These are phyloP conservation scores for Puccinia triticina DNA, from an alignment of 1,284 basidiomycete species.

Conservation along the genomic window DNA sequence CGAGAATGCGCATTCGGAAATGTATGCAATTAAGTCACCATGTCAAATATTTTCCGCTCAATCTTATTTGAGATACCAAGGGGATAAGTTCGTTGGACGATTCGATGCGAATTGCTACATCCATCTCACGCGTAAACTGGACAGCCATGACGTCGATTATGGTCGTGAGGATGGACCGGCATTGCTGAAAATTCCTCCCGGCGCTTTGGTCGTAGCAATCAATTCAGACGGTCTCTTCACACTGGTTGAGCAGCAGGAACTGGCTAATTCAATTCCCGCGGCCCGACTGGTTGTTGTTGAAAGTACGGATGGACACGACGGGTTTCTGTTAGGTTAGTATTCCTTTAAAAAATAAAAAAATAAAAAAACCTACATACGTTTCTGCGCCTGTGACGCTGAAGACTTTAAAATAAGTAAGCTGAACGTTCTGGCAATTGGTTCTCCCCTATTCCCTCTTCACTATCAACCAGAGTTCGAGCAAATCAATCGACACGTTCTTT, in stretches of 20 bases:
- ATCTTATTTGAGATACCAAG: slow-evolving; percentile 94
- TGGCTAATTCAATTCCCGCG: slow-evolving; percentile 76
- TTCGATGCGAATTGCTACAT: slow-evolving; percentile 61
- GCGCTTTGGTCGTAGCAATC: slow-evolving; percentile 82
- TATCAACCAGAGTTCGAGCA: slow-evolving; percentile 74
- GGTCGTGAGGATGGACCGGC: slow-evolving; percentile 60
- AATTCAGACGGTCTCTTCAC: slow-evolving; percentile 91
- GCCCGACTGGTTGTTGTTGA: slow-evolving; percentile 68
- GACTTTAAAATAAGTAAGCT: too few relatives aligned
- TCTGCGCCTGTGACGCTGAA: too few relatives aligned
- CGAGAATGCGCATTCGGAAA: slow-evolving; percentile 41
- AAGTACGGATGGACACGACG: slow-evolving; percentile 87
- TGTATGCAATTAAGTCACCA: slow-evolving; percentile 22
- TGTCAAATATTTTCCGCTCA: slow-evolving; percentile 79
- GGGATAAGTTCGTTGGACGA: slow-evolving; percentile 70
- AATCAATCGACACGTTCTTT: slow-evolving; percentile 77
- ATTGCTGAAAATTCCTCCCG: slow-evolving; percentile 70
- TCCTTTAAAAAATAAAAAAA: not conserved
- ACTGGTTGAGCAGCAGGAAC: slow-evolving; percentile 77
- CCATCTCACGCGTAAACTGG: slow-evolving; percentile 73
- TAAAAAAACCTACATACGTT: too few relatives aligned
- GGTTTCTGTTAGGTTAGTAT: slow-evolving; percentile 71
- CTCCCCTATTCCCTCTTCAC: not conserved
- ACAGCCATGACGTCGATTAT: slow-evolving; percentile 78
- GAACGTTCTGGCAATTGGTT: not conserved